Conservation (phyloP, 768 basidiomycete genomes). For the Termitomyces sp. region DNA sequence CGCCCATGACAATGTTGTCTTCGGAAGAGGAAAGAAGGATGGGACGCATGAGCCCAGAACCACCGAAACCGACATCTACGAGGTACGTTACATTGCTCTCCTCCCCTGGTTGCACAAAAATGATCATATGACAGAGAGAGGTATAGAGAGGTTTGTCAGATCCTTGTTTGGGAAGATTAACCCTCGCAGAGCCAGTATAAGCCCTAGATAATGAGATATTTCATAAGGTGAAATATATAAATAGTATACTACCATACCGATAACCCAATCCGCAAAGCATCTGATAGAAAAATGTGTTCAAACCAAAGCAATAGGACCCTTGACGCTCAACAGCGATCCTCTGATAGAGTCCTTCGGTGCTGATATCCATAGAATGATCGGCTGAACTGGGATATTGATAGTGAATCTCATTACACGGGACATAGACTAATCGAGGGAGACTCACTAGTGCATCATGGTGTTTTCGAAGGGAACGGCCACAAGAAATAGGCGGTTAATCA, state of each 20-base stretch:
- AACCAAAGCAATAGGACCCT: slow-evolving; percentile 9
- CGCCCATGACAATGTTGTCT: slow-evolving; percentile 8
- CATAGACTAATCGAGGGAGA: neutral
- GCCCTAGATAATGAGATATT: neutral
- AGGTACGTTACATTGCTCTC: slow-evolving; percentile 12
- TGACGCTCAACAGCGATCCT: slow-evolving; percentile 8
- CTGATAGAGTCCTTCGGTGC: slow-evolving; percentile 3
- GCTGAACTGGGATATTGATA: slow-evolving; percentile 1
- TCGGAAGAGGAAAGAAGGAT: slow-evolving; percentile 8
- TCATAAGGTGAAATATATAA: neutral
- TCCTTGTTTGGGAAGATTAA: slow-evolving; percentile 4
- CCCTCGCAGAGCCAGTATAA: slow-evolving; percentile 7
- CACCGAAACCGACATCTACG: slow-evolving; percentile 11
- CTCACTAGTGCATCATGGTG: slow-evolving; percentile 13
- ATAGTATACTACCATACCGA: slow-evolving; percentile 2
- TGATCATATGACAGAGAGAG: slow-evolving; percentile 7
- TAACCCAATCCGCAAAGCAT: slow-evolving; percentile 12
- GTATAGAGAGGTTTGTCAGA: slow-evolving; percentile 5
- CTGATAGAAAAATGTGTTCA: slow-evolving; percentile 8
- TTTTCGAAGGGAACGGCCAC: slow-evolving; percentile 13
- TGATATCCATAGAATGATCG: slow-evolving; percentile 8
- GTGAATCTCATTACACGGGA: neutral
- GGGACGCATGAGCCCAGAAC: slow-evolving; percentile 6
- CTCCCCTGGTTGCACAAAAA: slow-evolving; percentile 10
- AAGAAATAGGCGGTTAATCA: slow-evolving; percentile 10